A percentile compares a stretch with the other conserved stretches of the same genome.
phyloP scores from a whole-genome alignment of 202 grass and related monocot genomes.

The Bolboschoenoplectus hybrid region DNA sequence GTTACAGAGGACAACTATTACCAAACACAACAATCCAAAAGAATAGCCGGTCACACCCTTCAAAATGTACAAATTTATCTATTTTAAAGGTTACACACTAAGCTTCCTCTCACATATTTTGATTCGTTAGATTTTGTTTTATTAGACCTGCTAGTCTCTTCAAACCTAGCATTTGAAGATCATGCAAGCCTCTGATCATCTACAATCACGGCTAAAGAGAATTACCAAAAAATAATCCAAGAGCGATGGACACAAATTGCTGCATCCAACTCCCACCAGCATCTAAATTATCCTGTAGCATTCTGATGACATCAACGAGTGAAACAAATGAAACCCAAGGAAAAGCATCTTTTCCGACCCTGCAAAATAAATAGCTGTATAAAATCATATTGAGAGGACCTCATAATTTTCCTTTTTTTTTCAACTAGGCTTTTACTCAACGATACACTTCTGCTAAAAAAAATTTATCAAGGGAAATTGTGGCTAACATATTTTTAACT shows the following conservation, averaged over 20 bases:
- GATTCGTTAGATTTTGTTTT: neutral
- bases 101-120: neutral
- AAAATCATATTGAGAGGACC: neutral
- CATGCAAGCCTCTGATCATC: neutral
- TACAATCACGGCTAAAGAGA: constrained; percentile 10
- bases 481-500: neutral
- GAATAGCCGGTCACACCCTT: neutral
- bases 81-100: neutral
- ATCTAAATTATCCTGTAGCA: constrained; percentile 17
- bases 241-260: neutral
- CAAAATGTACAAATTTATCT: neutral
- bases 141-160: neutral
- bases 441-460: neutral
- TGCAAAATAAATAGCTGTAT: constrained; percentile 1
- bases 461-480: neutral
- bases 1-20: neutral
- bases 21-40: neutral
- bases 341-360: neutral
- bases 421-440: neutral
- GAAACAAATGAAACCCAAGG: constrained; percentile 6
- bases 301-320: neutral
- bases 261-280: neutral
- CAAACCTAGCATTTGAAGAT: neutral
- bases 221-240: constrained; percentile 23
- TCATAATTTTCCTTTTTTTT: neutral